These are phyloP conservation scores for Rhexocercosporidium sp. DNA, from an alignment of 2,329 filamentous ascomycete species.

Conservation along the genomic window DNA sequence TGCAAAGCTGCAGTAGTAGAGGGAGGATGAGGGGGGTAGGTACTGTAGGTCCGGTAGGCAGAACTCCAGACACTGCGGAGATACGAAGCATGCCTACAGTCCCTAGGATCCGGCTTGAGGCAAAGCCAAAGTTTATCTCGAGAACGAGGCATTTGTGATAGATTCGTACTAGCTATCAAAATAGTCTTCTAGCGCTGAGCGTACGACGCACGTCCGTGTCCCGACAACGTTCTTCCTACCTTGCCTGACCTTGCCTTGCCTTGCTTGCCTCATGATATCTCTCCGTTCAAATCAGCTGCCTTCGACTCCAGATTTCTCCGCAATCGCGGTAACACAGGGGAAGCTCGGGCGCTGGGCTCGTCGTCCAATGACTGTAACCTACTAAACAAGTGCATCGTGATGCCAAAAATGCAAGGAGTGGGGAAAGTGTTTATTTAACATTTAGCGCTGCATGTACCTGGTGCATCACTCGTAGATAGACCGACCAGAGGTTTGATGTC, in stretches of 20 bases:
- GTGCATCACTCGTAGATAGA: background rate
- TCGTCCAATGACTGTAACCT: background rate
- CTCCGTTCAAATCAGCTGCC: conserved; percentile 5
- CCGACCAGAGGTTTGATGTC: background rate
- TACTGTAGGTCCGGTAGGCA: no score
- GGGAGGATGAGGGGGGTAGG: background rate
- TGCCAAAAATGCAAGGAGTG: background rate
- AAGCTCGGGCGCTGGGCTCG: background rate
- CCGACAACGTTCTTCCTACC: background rate
- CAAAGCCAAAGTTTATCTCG: background rate
- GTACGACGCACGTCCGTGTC: background rate
- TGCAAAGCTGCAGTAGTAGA: background rate
- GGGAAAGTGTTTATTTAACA: background rate
- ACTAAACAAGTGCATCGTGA: background rate
- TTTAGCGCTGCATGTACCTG: background rate
- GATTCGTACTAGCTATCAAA: background rate
- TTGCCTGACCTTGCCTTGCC: background rate
- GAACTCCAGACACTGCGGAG: no score
- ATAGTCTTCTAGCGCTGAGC: background rate
- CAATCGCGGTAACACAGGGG: background rate
- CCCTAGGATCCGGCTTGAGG: background rate
- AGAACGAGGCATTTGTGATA: background rate
- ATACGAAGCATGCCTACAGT: background rate
- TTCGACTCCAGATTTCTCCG: conserved; percentile 8
- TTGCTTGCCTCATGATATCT: background rate